These are phyloP conservation scores for Penicillium sp. DNA, from an alignment of 2,329 filamentous ascomycete genomes.

Conservation along the genomic window DNA sequence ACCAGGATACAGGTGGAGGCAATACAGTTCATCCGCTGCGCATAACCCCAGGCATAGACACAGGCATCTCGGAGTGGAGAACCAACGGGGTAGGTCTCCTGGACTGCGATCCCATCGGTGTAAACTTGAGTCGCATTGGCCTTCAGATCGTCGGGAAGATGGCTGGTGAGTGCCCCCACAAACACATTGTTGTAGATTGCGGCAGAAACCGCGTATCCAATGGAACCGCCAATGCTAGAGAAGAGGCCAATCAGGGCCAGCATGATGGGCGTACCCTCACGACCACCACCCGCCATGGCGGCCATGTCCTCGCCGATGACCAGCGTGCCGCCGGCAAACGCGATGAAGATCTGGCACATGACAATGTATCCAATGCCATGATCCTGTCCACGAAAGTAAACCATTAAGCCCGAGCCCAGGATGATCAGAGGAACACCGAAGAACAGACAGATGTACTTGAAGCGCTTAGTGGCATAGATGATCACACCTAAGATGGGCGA, in stretches of 20 bases:
- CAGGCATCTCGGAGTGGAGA: slow-evolving; percentile 14
- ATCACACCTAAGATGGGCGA: slow-evolving; percentile 19
- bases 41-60: slow-evolving; percentile 17
- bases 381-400: slow-evolving; percentile 22
- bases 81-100: slow-evolving; percentile 15
- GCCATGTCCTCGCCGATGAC: slow-evolving; percentile 24
- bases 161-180: slow-evolving; percentile 14
- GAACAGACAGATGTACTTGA: slow-evolving; percentile 22
- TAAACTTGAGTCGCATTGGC: slow-evolving; percentile 19
- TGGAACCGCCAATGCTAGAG: slow-evolving; percentile 21
- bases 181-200: slow-evolving; percentile 26
- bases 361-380: slow-evolving; percentile 19
- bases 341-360: slow-evolving; percentile 24
- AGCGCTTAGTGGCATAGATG: slow-evolving; percentile 18
- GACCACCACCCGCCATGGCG: slow-evolving; percentile 22
- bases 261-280: slow-evolving; percentile 24
- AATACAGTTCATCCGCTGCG: slow-evolving; percentile 22
- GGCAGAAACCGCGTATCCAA: slow-evolving; percentile 24
- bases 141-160: slow-evolving; percentile 17
- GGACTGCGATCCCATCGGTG: slow-evolving; percentile 11
- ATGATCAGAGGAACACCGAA: slow-evolving; percentile 22
- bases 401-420: slow-evolving; percentile 23
- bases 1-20: slow-evolving; percentile 19
- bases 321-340: slow-evolving; percentile 20
- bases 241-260: slow-evolving; percentile 23